Base-by-base conservation (phyloP, 441 rosid species). In the Gossypium davidsonii region DNA sequence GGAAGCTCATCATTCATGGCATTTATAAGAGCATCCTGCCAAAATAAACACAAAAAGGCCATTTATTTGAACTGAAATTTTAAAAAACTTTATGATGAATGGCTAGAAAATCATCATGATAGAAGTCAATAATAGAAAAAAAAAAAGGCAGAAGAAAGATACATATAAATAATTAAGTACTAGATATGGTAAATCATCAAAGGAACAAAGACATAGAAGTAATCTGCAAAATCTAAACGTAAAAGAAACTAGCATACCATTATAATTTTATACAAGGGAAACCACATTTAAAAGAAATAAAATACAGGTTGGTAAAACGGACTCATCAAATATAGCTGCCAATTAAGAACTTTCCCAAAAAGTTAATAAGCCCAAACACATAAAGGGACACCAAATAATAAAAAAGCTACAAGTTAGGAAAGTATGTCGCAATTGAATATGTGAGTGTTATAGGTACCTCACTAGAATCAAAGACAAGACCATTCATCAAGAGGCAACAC, bases 1-100 rank as follows among this genome's bases (percentile, higher is more conserved):
- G 94, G 88, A 76, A 93, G 97, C 79, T 96, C 98, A 39, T 91
- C 98, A 79, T 93, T 96, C 96, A 96, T 93, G 75, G 98, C 96
- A 86, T 74, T 93, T 81, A 89, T 78, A 71, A 93, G 96, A 72
- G 94, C 89, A 79, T 91, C 99, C 98, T 96, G 87, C 71, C 23
- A 79, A 70, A 46, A 69, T 60, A 69, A 75, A 70, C 37, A 64
- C 67, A 75, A 73, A 74, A 78, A 59, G 66, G 72, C 72, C 58
- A 18, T 73, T 53, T 26, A 34, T 51, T 76, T n/a, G 44, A 63
- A 53, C 26, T 44, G 28, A 42, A 65, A 65, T 20, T 42, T 42
- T 18, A 4, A 11, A 25, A 56, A 31, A 48, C 15, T 42, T 61
- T 34, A 61, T 7, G 58, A 57, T 21, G 56, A 78, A 63, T 17